Percentiles rank a stretch among this genome's conserved stretches.
Conservation (phyloP, 129 eudicot species). For the Escallonia herrerae region DNA sequence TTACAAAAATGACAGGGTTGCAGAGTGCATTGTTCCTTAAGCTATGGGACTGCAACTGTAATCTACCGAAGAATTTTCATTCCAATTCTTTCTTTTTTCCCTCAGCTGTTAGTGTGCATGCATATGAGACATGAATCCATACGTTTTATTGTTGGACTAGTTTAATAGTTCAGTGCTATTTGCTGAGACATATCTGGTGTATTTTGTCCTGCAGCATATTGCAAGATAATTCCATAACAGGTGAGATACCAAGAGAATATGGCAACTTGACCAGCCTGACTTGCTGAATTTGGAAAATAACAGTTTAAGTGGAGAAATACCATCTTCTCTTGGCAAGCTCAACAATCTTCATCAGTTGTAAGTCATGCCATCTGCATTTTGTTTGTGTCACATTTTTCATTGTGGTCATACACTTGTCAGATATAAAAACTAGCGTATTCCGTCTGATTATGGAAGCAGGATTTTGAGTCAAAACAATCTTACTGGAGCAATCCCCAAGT, state of each 20-base stretch:
- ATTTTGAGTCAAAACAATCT: slow-evolving; percentile 71
- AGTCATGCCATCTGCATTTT: slow-evolving; percentile 19
- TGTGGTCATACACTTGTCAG: not conserved
- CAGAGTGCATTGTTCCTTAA: no score
- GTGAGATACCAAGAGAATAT: slow-evolving; percentile 73
- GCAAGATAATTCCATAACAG: slow-evolving; percentile 83
- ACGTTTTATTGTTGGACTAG: not conserved
- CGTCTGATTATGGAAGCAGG: slow-evolving; percentile 36
- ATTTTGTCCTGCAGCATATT: slow-evolving; percentile 37
- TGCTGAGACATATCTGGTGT: not conserved
- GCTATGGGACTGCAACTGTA: no score
- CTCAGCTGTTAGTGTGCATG: not conserved
- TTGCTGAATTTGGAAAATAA: slow-evolving; percentile 72
- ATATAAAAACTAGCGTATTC: not conserved
- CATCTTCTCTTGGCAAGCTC: slow-evolving; percentile 84
- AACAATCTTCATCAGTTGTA: slow-evolving; percentile 68
- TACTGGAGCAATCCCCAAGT: slow-evolving; percentile 72
- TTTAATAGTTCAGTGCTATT: not conserved
- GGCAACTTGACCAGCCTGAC: slow-evolving; percentile 78
- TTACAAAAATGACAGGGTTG: no score
- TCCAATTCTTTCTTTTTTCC: not conserved
- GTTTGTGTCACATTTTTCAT: not conserved
- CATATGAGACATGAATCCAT: not conserved
- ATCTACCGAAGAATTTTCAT: no score
- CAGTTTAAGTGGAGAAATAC: slow-evolving; percentile 76